A percentile compares a stretch with the other conserved stretches of the same genome.
Evolutionary conservation across 2,329 filamentous ascomycete species (phyloP).

Genomic region (Colletotrichum spaethianum): DNA sequence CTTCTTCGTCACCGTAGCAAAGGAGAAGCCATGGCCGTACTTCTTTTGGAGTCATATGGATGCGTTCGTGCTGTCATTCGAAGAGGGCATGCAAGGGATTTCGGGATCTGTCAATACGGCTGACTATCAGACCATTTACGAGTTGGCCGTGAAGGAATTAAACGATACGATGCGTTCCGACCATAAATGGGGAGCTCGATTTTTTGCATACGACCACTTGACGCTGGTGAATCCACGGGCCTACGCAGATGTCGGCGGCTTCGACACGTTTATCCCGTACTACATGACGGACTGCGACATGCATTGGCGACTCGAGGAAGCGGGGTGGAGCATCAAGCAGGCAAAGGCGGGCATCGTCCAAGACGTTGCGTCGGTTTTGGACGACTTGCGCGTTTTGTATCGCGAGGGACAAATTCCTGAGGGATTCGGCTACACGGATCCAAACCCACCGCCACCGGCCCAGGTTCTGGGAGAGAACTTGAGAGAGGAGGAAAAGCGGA

Average conservation of each 20-base stretch:
- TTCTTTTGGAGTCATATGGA: conserved; percentile 73
- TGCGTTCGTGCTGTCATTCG: conserved; percentile 59
- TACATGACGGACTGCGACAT: conserved; percentile 72
- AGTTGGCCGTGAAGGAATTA: conserved; percentile 54
- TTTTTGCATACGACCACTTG: conserved; percentile 72
- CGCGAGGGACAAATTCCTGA: conserved; percentile 54
- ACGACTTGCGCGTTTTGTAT: conserved; percentile 62
- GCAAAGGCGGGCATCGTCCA: conserved; percentile 58
- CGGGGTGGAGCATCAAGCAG: conserved; percentile 57
- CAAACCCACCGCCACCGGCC: conserved; percentile 50
- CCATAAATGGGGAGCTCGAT: conserved; percentile 64
- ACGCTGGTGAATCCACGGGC: conserved; percentile 68
- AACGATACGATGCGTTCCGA: conserved; percentile 50
- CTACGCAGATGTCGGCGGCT: conserved; percentile 65
- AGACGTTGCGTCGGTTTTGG: conserved; percentile 60
- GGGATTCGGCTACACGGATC: conserved; percentile 52
- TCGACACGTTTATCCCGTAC: conserved; percentile 71
- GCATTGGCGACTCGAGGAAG: conserved; percentile 63
- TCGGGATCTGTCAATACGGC: conserved; percentile 49
- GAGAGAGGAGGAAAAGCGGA: background rate
- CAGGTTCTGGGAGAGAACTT: background rate
- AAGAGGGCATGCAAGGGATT: conserved; percentile 49
- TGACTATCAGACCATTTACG: conserved; percentile 59
- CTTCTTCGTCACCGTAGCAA: conserved; percentile 63
- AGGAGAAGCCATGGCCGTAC: conserved; percentile 59